Evolutionary conservation across 768 basidiomycete genomes (phyloP).

Genomic region (Candolleomyces eurysporus): DNA sequence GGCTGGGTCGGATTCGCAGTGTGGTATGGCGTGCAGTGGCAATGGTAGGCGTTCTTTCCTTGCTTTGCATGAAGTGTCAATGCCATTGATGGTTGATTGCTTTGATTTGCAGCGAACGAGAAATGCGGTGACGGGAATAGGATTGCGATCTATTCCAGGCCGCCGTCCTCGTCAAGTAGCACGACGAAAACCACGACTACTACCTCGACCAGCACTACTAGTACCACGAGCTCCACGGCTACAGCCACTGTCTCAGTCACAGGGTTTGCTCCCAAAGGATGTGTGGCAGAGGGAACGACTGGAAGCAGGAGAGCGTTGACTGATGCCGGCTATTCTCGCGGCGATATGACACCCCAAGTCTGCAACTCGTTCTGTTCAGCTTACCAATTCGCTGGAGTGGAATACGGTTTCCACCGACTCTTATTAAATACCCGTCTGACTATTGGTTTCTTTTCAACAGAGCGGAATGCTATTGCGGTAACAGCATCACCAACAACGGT

Average conservation of each 20-base stretch:
- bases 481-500: constrained; percentile 21
- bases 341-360: constrained; percentile 21
- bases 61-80: too few species aligned
- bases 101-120: too few species aligned
- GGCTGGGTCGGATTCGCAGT: constrained; percentile 21
- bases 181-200: neutral
- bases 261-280: constrained; percentile 18
- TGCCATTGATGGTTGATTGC: too few species aligned
- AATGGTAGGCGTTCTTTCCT: constrained; percentile 18
- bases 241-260: neutral
- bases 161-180: neutral
- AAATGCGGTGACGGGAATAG: constrained; percentile 28
- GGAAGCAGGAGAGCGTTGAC: constrained; percentile 14
- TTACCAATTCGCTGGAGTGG: constrained; percentile 24
- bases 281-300: constrained; percentile 27
- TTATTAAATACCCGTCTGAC: neutral
- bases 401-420: constrained; percentile 8
- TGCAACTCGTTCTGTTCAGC: constrained; percentile 24
- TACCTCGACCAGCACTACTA: too few species aligned
- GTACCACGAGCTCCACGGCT: neutral
- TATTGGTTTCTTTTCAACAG: neutral
- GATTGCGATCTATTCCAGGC: constrained; percentile 20
- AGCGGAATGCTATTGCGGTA: constrained; percentile 23
- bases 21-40: constrained; percentile 30
- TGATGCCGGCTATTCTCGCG: constrained; percentile 12